These are phyloP conservation scores for Tieghemiomyces parasiticus DNA, from an alignment of 192 early-diverging fungal genomes.

Conservation along the genomic window DNA sequence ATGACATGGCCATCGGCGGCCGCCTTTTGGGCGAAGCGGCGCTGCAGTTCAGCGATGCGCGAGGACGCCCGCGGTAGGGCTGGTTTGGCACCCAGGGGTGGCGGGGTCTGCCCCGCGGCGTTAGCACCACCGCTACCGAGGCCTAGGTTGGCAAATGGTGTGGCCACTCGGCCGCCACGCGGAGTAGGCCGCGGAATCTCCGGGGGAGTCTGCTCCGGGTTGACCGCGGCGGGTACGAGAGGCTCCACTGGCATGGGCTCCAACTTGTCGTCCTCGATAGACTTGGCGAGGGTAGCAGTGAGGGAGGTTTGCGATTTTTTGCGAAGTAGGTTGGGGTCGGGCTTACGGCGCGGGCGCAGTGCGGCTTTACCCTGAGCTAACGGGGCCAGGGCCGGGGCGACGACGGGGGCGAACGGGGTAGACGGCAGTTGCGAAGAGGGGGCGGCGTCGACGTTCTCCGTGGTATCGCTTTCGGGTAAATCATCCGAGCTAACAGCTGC, in stretches of 20 bases:
- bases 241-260: no score
- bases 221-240: no score
- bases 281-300: conserved; percentile 1
- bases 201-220: not conserved
- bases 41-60: conserved; percentile 9
- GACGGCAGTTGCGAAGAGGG: no score
- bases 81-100: conserved; percentile 8
- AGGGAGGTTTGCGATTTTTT: conserved; percentile 7
- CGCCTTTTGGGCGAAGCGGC: conserved; percentile 7
- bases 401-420: not conserved
- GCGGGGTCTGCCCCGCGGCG: conserved; percentile 2
- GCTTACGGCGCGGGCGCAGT: conserved; percentile 6
- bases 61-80: conserved; percentile 3
- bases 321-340: not conserved
- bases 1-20: not conserved
- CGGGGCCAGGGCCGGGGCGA: not conserved
- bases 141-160: not conserved
- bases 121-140: not conserved
- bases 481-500: no score
- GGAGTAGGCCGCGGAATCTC: not conserved
- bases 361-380: not conserved
- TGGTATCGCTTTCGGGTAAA: no score
- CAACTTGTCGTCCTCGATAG: conserved; percentile 4
- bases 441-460: no score
- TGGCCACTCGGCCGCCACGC: conserved; percentile 4